phyloP scores from a whole-genome alignment of 2,329 filamentous ascomycete species.

The Curvularia spicifera region DNA sequence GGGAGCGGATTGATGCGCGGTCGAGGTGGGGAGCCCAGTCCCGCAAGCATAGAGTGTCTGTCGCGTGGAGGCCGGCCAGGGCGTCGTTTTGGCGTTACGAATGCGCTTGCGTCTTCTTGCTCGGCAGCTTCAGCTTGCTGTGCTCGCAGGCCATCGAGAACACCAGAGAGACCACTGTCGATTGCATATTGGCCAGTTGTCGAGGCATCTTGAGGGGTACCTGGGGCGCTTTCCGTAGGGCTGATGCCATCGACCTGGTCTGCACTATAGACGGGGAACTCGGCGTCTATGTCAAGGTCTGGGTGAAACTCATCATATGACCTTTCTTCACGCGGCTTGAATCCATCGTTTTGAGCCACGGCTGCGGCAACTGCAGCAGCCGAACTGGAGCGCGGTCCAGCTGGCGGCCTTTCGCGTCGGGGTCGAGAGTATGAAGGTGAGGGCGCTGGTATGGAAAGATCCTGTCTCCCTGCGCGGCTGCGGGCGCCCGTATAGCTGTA shows the following conservation, averaged over 20 bases:
- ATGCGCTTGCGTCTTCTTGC: slow-evolving; percentile 24
- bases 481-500: slow-evolving; percentile 55
- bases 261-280: slow-evolving; percentile 78
- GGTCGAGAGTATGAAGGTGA: slow-evolving; percentile 53
- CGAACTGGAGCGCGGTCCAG: slow-evolving; percentile 77
- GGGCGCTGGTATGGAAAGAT: slow-evolving; percentile 53
- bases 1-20: slow-evolving; percentile 75
- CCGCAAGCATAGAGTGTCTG: slow-evolving; percentile 65
- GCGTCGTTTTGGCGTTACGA: slow-evolving; percentile 59
- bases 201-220: slow-evolving; percentile 47
- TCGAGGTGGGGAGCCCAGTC: slow-evolving; percentile 65
- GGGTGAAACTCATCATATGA: slow-evolving; percentile 98
- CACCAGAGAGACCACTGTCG: slow-evolving; percentile 44
- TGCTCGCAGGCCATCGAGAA: slow-evolving; percentile 45
- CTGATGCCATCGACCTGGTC: slow-evolving; percentile 82
- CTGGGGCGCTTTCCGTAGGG: slow-evolving; percentile 55
- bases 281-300: slow-evolving; percentile 85
- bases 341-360: slow-evolving; percentile 90
- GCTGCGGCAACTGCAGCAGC: slow-evolving; percentile 87
- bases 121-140: slow-evolving; percentile 40
- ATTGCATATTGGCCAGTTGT: slow-evolving; percentile 41
- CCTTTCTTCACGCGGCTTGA: slow-evolving; percentile 95
- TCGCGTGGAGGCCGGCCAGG: slow-evolving; percentile 71
- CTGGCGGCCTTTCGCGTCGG: slow-evolving; percentile 49
- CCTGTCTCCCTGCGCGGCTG: slow-evolving; percentile 57